phyloP scores from a whole-genome alignment of 2,329 filamentous ascomycete species.

The Pyrenochaeta sp. region DNA sequence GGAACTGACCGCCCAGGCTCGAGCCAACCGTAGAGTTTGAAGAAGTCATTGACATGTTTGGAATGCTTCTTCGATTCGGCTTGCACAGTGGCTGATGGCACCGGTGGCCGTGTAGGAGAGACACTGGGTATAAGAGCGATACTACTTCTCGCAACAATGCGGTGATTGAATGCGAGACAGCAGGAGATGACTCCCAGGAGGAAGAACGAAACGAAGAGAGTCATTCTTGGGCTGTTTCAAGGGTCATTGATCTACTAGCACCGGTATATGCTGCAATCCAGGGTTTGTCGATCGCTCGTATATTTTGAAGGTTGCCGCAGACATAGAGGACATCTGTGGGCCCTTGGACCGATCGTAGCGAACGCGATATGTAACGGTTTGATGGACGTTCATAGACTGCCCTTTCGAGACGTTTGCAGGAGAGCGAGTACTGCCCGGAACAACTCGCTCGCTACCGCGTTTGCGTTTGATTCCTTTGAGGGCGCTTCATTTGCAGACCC shows the following conservation, averaged over 20 bases:
- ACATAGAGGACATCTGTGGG: constrained; percentile 2
- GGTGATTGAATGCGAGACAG: constrained; percentile 9
- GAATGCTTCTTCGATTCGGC: constrained; percentile 26
- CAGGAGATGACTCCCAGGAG: constrained; percentile 12
- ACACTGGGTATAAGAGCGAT: constrained; percentile 34
- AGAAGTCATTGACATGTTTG: constrained; percentile 41
- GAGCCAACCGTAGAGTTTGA: constrained; percentile 40
- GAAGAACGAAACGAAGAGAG: constrained; percentile 2
- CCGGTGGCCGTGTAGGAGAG: constrained; percentile 8
- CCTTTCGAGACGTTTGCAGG: constrained; percentile 1
- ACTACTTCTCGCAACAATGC: constrained; percentile 12
- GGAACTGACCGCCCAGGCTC: constrained; percentile 27
- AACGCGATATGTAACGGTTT: not conserved
- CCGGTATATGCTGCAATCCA: not conserved
- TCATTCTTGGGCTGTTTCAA: constrained; percentile 20
- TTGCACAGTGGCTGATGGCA: constrained; percentile 11
- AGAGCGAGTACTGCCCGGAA: not conserved
- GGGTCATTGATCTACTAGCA: constrained; percentile 12
- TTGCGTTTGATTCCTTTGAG: not conserved
- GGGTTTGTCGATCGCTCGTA: constrained; percentile 6
- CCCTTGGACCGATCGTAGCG: not conserved
- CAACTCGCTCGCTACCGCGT: not conserved
- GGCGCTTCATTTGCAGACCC: not conserved
- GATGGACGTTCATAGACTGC: not conserved
- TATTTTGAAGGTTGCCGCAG: not conserved